phyloP scores from a whole-genome alignment of 805 yeast species.

The Zygoascus biomembranicola region DNA sequence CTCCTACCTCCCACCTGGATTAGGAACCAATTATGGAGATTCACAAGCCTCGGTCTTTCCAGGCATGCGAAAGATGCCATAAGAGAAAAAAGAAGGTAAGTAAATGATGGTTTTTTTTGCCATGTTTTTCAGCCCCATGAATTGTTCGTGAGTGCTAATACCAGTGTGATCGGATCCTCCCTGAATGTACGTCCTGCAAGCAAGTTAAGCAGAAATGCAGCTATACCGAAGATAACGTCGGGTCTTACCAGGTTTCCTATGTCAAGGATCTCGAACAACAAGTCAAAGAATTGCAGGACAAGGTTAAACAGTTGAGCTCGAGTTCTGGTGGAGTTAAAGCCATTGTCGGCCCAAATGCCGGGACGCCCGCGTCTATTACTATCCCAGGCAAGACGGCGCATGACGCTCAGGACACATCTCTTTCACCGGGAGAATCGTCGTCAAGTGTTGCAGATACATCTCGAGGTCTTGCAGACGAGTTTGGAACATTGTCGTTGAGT shows the following conservation, averaged over 20 bases:
- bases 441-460: not conserved
- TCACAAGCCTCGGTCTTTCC: constrained; percentile 11
- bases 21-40: not conserved
- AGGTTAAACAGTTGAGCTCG: not conserved
- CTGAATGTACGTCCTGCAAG: constrained; percentile 11
- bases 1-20: not conserved
- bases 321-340: not conserved
- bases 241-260: constrained; percentile 10
- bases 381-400: not conserved
- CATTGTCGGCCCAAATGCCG: not conserved
- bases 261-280: constrained; percentile 6
- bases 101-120: not conserved
- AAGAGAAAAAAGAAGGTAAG: constrained; percentile 17
- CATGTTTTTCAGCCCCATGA: not conserved
- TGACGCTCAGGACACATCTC: not conserved
- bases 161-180: constrained; percentile 16
- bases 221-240: constrained; percentile 9
- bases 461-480: constrained; percentile 5
- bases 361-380: not conserved
- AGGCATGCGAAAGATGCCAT: constrained; percentile 17
- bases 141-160: not conserved
- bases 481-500: constrained; percentile 14
- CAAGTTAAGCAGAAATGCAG: constrained; percentile 5
- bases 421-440: not conserved
- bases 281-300: constrained; percentile 2